Evolutionary conservation across 441 rosid species (phyloP), one percentile per base, ranked within the genome.

Genomic region (Populus hybrid): DNA sequence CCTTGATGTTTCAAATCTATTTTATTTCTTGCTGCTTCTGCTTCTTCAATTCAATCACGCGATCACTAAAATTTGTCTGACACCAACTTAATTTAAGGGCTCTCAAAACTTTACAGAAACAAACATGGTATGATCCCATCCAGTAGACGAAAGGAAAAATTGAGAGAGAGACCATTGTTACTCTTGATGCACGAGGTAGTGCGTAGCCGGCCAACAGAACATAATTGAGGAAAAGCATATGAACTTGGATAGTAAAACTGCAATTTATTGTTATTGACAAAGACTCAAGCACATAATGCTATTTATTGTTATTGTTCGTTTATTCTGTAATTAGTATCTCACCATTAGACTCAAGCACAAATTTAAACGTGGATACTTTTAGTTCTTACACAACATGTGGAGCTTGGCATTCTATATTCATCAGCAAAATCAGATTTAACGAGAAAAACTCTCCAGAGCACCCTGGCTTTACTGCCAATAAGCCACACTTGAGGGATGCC

Each of bases 201-300:
- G n/a, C n/a, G 59, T 4, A 16, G n/a, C 59, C n/a, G n/a, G n/a
- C n/a, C n/a, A 50, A 16, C 59, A 14, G 8, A 42, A 50, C 59
- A 50, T 16, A 16, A 50, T 50, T 16, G 8, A 53, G 61, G 61
- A 53, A 4, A 53, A 53, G 61, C 61, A 16, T 14, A 50, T 14
- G 68, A 21, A 64, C 68, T 64, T 23, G 68, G 31, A 11, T 73
- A 31, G 69, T 59, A 68, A 66, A 73, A 72, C 20, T 77, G 68
- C 70, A 56, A 69, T 65, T 53, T 79, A 33, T 69, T 68, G 4
- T 70, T 69, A 28, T 26, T 18, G 45, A 16, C 11, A 40, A 64
- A 6, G 23, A 45, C 20, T 14, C 56, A 50, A 14, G 20, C 56
- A 50, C 6, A 14, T 1, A 14, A 50, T 50, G 56, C 56, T 50